Evolutionary conservation across 1,139 yeast genomes (phyloP).

Genomic region (Kazachstania sp.): DNA sequence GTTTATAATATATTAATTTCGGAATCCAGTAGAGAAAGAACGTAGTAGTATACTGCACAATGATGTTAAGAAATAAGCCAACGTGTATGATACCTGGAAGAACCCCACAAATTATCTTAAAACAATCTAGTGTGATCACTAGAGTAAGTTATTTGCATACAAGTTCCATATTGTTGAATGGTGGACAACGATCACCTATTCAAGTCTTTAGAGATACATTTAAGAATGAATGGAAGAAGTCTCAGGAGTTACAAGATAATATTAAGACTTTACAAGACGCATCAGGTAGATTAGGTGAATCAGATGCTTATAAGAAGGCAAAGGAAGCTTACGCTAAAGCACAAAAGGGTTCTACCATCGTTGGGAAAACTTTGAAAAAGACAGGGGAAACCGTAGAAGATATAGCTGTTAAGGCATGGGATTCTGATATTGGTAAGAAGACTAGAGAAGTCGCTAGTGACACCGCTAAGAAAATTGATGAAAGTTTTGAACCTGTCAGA

Average conservation of each 20-base stretch:
- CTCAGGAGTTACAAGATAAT: constrained; percentile 80
- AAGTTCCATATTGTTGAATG: background rate
- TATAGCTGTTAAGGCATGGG: constrained; percentile 92
- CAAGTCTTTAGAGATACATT: constrained; percentile 92
- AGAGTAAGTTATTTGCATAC: constrained; percentile 3
- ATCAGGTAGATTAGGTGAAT: constrained; percentile 88
- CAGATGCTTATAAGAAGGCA: constrained; percentile 88
- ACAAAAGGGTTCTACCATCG: constrained; percentile 69
- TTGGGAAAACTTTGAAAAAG: constrained; percentile 74
- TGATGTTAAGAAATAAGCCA: background rate
- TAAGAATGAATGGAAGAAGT: constrained; percentile 81
- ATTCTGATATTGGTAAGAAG: constrained; percentile 82
- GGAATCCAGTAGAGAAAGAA: no score
- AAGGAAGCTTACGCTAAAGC: constrained; percentile 88
- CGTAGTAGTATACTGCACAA: background rate
- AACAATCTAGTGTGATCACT: background rate
- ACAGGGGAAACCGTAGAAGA: constrained; percentile 94
- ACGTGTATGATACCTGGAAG: background rate
- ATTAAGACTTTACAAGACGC: constrained; percentile 95
- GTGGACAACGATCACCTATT: constrained; percentile 46
- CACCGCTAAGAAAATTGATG: constrained; percentile 71
- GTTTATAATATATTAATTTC: no score
- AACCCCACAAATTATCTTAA: background rate
- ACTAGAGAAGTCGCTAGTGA: constrained; percentile 74
- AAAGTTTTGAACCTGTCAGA: constrained; percentile 89